Conservation (phyloP, 371 early-diverging fungal genomes). For the Caulochytrium protostelioides region DNA sequence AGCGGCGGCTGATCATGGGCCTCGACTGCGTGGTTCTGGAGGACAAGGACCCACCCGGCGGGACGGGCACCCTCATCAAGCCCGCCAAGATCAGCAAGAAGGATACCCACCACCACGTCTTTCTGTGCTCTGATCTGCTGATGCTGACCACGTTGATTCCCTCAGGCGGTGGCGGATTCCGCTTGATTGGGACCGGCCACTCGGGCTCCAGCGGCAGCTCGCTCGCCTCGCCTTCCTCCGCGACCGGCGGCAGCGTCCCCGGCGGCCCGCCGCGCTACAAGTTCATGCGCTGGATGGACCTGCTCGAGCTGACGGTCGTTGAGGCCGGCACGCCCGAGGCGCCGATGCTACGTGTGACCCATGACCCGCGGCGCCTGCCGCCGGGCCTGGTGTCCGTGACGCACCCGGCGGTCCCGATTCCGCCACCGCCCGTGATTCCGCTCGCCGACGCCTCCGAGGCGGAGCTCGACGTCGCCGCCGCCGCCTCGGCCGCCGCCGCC, state of each 20-base stretch:
- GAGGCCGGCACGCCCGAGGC: constrained; percentile 6
- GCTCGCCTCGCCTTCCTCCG: too few species aligned
- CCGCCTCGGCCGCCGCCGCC: not conserved
- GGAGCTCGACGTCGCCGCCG: too few species aligned
- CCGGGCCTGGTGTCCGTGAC: constrained; percentile 2
- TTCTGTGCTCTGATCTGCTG: constrained; percentile 16
- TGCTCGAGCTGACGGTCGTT: constrained; percentile 11
- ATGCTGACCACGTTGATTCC: constrained; percentile 14
- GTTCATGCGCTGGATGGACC: constrained; percentile 18
- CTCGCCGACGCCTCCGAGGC: too few species aligned
- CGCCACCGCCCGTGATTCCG: not conserved
- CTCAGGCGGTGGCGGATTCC: too few species aligned
- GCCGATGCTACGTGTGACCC: not conserved
- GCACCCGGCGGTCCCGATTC: constrained; percentile 1
- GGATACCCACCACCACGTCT: constrained; percentile 7
- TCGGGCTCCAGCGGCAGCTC: not conserved
- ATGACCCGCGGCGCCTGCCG: not conserved
- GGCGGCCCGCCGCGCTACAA: constrained; percentile 6
- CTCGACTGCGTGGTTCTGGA: constrained; percentile 9
- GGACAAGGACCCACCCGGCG: too few species aligned
- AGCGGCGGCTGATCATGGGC: constrained; percentile 9
- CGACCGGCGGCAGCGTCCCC: too few species aligned
- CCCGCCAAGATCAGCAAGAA: too few species aligned
- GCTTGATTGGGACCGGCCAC: too few species aligned
- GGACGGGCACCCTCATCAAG: too few species aligned